Base-by-base conservation (phyloP, 345 rosid genomes). In the Passiflora organensis region DNA sequence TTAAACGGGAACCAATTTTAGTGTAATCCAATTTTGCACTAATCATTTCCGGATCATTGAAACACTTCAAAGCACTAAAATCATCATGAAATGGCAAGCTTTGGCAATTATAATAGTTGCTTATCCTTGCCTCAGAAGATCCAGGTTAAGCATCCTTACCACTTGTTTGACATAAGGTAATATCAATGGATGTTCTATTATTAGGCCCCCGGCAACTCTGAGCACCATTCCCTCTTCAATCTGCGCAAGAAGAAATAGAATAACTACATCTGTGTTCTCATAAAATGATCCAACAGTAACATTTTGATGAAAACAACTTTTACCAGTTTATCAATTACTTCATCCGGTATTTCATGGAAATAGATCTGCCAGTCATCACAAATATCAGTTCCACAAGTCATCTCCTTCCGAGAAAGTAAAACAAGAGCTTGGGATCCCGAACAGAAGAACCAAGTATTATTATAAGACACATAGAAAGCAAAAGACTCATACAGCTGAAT, bases 331-430 rank as follows among this genome's bases (percentile, higher is more conserved):
- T 82, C 84, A n/a, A 88, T 86, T 68, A 66, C 71, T 63, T 84
- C 84, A 19, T 86, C 87, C 2, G 95, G 78, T 75, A 93, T 89
- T 71, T 86, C 91, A 57, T 86, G 81, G 72, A 89, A 93, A 67
- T 72, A 58, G 46, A 89, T 88, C 96, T 88, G 91, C 87, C 64
- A 51, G 55, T 55, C 56, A 68, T 32, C 20, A 59, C 37, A 63
- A 28, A 19, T 13, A 15, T 60, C 13, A 60, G 2, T 41, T 32
- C 55, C 43, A 25, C 43, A 25, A 11, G 16, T 23, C 13, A 1
- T 32, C 5, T 36, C 18, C 12, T 41, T 25, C 11, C 21, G 32
- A 36, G 32, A n/a, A n/a, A n/a, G n/a, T n/a, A n/a, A n/a, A n/a
- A 20, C 16, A 10, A 18, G 12, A 13, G 32, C 12, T 22, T 21